Percentiles rank a stretch among this genome's conserved stretches.
Conservation (phyloP, 306 rosid genomes). For the Gastrolobium bilobum region DNA sequence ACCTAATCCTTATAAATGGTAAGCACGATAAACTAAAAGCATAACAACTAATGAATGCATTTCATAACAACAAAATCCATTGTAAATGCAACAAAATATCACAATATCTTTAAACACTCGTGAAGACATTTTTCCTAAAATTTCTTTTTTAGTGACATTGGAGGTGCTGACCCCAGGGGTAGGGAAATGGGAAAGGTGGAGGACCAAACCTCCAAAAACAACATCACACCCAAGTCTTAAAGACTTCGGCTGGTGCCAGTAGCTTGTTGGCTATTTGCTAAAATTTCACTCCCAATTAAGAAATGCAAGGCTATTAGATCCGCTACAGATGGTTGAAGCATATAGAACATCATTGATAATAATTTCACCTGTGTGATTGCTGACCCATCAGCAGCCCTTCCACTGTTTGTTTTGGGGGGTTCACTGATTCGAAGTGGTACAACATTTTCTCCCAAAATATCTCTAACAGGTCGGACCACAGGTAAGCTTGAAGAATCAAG, state of each 20-base stretch:
- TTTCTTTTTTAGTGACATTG: background rate
- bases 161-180: background rate
- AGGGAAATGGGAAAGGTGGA: background rate
- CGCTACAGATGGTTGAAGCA: conserved; percentile 22
- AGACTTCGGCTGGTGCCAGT: background rate
- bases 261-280: background rate
- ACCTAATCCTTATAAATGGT: background rate
- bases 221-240: conserved; percentile 6
- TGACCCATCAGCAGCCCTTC: conserved; percentile 65
- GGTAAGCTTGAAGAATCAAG: conserved; percentile 76
- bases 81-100: background rate
- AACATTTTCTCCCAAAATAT: conserved; percentile 84
- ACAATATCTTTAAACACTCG: background rate
- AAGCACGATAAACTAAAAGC: conserved; percentile 10
- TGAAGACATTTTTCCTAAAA: background rate
- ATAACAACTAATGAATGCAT: background rate
- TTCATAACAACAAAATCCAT: background rate
- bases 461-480: conserved; percentile 85
- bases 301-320: conserved; percentile 12
- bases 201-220: background rate
- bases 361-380: conserved; percentile 74
- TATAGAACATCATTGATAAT: conserved; percentile 41
- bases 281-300: conserved; percentile 16
- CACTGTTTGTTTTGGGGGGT: conserved; percentile 76
- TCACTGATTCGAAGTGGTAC: conserved; percentile 85